These are phyloP conservation scores for Hygrocybe punicea DNA, from an alignment of 768 basidiomycete species.

Conservation along the genomic window DNA sequence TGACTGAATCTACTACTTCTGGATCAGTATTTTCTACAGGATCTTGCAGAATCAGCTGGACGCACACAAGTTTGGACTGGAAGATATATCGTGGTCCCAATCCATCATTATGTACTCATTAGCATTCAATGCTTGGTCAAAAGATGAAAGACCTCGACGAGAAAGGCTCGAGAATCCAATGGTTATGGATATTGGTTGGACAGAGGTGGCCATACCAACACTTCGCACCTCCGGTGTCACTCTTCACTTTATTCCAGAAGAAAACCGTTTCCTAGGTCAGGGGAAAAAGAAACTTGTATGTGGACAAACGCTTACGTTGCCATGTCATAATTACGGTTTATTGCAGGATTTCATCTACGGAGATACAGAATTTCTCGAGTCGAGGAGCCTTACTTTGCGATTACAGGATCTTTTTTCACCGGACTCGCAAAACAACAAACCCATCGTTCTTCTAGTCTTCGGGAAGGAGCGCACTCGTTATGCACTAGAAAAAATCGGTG, in stretches of 20 bases:
- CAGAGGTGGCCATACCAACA: constrained; percentile 33
- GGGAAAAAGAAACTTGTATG: constrained; percentile 7
- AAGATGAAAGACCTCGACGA: constrained; percentile 30
- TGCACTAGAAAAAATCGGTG: constrained; percentile 40
- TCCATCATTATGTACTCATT: constrained; percentile 36
- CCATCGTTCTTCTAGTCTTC: constrained; percentile 48
- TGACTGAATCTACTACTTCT: not conserved
- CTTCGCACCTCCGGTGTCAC: constrained; percentile 15
- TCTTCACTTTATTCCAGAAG: constrained; percentile 21
- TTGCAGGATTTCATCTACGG: constrained; percentile 32
- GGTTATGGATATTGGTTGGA: constrained; percentile 41
- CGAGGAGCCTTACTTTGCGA: constrained; percentile 13
- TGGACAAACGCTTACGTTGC: not conserved
- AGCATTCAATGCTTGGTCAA: constrained; percentile 32
- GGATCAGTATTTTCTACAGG: constrained; percentile 30
- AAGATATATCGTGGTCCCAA: constrained; percentile 30
- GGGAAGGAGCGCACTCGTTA: constrained; percentile 38
- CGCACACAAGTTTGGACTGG: constrained; percentile 29
- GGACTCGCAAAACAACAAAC: constrained; percentile 15
- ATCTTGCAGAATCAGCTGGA: constrained; percentile 27
- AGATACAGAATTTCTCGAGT: constrained; percentile 17
- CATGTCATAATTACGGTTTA: not conserved
- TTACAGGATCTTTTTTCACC: constrained; percentile 24
- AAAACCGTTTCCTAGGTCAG: constrained; percentile 16
- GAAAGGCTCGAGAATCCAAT: constrained; percentile 32